These are phyloP conservation scores for Pterocarpus macrocarpus DNA, from an alignment of 306 rosid genomes.

Conservation along the genomic window DNA sequence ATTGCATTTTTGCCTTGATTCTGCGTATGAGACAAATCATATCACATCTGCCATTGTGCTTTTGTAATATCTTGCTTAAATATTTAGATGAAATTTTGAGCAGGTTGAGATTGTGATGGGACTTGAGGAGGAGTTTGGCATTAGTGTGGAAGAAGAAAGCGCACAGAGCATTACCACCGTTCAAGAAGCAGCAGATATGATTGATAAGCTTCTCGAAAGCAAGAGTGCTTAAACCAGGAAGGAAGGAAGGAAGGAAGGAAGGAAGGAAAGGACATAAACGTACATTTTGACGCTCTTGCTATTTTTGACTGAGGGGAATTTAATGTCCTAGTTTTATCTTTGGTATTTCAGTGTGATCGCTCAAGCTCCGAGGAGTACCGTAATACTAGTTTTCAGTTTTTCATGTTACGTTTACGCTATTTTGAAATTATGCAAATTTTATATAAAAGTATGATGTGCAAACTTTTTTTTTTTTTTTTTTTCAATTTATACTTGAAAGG, in stretches of 20 bases:
- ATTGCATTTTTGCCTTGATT: too few species aligned
- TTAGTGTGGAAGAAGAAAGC: constrained; percentile 75
- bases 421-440: too few species aligned
- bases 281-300: constrained; percentile 13
- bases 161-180: constrained; percentile 82
- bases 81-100: not conserved
- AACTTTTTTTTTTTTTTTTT: too few species aligned
- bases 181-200: constrained; percentile 87
- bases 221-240: constrained; percentile 51
- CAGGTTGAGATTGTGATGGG: constrained; percentile 99
- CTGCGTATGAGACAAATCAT: too few species aligned
- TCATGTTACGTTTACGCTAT: too few species aligned
- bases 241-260: not conserved
- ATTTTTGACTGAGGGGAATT: constrained; percentile 1
- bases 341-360: not conserved
- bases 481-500: too few species aligned
- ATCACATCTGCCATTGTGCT: too few species aligned
- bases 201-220: constrained; percentile 64
- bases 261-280: constrained; percentile 10
- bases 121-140: constrained; percentile 84
- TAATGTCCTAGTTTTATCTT: not conserved
- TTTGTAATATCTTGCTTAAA: constrained; percentile 1
- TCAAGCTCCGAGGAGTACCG: too few species aligned
- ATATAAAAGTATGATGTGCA: too few species aligned
- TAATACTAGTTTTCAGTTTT: too few species aligned